A percentile compares a stretch with the other conserved stretches of the same genome.
These are phyloP conservation scores for Fistulifera pelliculosa DNA, from an alignment of 108 stramenopile species.

Conservation along the genomic window DNA sequence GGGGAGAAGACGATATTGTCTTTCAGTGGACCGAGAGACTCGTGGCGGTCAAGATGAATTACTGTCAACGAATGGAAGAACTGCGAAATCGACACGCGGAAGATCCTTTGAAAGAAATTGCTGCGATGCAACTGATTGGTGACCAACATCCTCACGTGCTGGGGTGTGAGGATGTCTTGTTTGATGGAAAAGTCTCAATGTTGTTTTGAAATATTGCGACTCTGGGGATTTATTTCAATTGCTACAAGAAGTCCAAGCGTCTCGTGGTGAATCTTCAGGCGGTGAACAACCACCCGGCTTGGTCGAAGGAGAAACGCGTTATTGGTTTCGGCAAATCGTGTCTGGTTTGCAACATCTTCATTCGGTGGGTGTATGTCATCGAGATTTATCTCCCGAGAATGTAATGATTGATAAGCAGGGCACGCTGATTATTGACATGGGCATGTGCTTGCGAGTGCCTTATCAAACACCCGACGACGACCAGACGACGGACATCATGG, in stretches of 20 bases:
- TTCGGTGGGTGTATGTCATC: slow-evolving; percentile 44
- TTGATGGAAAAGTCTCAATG: slow-evolving; percentile 55
- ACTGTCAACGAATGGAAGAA: slow-evolving; percentile 28
- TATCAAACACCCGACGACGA: slow-evolving; percentile 24
- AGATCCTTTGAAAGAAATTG: slow-evolving; percentile 90
- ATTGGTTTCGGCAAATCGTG: slow-evolving; percentile 56
- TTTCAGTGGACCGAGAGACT: slow-evolving; percentile 26
- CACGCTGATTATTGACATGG: slow-evolving; percentile 48
- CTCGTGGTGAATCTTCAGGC: neutral
- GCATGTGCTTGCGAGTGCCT: slow-evolving; percentile 56
- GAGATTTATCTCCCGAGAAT: slow-evolving; percentile 55
- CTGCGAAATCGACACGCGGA: slow-evolving; percentile 43
- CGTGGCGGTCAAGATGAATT: slow-evolving; percentile 46
- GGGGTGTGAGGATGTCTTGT: slow-evolving; percentile 26
- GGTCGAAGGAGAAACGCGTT: slow-evolving; percentile 36
- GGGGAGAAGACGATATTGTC: slow-evolving; percentile 35
- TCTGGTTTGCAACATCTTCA: slow-evolving; percentile 50
- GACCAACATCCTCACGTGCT: slow-evolving; percentile 33
- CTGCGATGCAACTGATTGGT: slow-evolving; percentile 84
- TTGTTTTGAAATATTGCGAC: slow-evolving; percentile 48
- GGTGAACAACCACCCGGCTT: slow-evolving; percentile 30
- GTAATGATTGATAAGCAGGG: slow-evolving; percentile 27
- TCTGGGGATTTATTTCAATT: slow-evolving; percentile 55
- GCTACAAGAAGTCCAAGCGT: slow-evolving; percentile 17
- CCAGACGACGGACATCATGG: slow-evolving; percentile 17